These are phyloP conservation scores for Yamadazyma dushanensis DNA, from an alignment of 1,139 yeast species.

Conservation along the genomic window DNA sequence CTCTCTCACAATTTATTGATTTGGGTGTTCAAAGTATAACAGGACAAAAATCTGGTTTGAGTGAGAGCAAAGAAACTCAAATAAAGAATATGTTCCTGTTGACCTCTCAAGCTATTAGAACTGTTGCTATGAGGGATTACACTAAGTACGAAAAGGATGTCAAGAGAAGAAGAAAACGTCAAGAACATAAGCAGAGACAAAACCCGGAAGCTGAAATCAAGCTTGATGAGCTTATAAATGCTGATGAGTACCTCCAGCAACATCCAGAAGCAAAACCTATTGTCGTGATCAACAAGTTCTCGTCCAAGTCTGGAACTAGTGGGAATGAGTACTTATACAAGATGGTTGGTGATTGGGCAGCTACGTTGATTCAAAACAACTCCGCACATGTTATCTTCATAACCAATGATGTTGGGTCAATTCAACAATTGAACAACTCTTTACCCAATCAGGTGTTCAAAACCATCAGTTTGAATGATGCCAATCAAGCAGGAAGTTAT, in stretches of 20 bases:
- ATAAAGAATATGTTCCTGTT: slow-evolving; percentile 78
- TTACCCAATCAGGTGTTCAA: slow-evolving; percentile 89
- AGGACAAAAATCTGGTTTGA: slow-evolving; percentile 90
- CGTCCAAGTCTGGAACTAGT: slow-evolving; percentile 49
- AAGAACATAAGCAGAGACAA: slow-evolving; percentile 13
- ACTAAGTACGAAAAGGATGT: slow-evolving; percentile 23
- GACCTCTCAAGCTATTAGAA: slow-evolving; percentile 70
- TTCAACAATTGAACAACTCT: slow-evolving; percentile 64
- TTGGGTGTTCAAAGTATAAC: slow-evolving; percentile 86
- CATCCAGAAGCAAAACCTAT: slow-evolving; percentile 90
- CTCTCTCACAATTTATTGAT: slow-evolving; percentile 76
- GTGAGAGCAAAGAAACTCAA: slow-evolving; percentile 84
- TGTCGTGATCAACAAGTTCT: slow-evolving; percentile 74
- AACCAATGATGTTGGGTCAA: slow-evolving; percentile 81
- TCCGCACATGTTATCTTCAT: slow-evolving; percentile 86
- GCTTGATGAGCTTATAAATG: slow-evolving; percentile 44
- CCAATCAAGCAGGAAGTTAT: slow-evolving; percentile 68
- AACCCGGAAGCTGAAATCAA: slow-evolving; percentile 14
- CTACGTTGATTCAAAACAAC: slow-evolving; percentile 70
- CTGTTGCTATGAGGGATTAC: slow-evolving; percentile 56
- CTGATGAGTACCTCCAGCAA: slow-evolving; percentile 80
- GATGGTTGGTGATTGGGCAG: slow-evolving; percentile 87
- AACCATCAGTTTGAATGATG: slow-evolving; percentile 74
- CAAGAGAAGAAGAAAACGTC: slow-evolving; percentile 16
- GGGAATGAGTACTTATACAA: slow-evolving; percentile 67